phyloP scores from a whole-genome alignment of 495 filamentous ascomycete species.

The Trichoderma virens region DNA sequence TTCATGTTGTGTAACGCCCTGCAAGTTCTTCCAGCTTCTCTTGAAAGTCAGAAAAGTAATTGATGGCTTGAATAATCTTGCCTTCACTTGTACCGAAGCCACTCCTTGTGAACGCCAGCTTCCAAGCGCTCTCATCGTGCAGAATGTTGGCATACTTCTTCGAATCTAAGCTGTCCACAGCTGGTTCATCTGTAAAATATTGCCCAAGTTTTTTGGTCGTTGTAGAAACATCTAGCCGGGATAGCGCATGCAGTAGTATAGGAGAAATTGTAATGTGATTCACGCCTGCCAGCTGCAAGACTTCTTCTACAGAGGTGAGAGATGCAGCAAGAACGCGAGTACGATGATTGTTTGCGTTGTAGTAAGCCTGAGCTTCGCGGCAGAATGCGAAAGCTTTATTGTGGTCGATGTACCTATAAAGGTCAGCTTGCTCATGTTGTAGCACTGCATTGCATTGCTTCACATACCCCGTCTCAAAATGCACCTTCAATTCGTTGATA shows the following conservation, averaged over 20 bases:
- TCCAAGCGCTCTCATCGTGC: slow-evolving; percentile 38
- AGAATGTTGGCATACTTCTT: slow-evolving; percentile 29
- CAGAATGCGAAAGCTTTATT: slow-evolving; percentile 43
- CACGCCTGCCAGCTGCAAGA: slow-evolving; percentile 49
- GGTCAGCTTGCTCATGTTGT: background rate
- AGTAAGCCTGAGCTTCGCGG: slow-evolving; percentile 46
- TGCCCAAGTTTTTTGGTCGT: background rate
- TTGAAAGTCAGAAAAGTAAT: slow-evolving; percentile 56
- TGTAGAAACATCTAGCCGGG: background rate
- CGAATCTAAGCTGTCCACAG: background rate
- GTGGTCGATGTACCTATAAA: slow-evolving; percentile 34
- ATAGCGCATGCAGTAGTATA: slow-evolving; percentile 26
- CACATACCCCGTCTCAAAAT: slow-evolving; percentile 46
- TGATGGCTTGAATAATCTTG: slow-evolving; percentile 51
- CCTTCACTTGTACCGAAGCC: slow-evolving; percentile 40
- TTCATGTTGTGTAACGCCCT: slow-evolving; percentile 10
- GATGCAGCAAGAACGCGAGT: slow-evolving; percentile 52
- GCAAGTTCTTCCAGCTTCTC: slow-evolving; percentile 42
- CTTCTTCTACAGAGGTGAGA: slow-evolving; percentile 47
- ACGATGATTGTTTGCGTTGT: slow-evolving; percentile 27
- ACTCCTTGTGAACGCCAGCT: slow-evolving; percentile 43
- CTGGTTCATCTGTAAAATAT: background rate
- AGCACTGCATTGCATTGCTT: no score
- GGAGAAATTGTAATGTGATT: slow-evolving; percentile 52
- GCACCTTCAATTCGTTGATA: slow-evolving; percentile 57